Base-by-base conservation (phyloP, 2,329 filamentous ascomycete species). In the Fusarium equiseti region DNA sequence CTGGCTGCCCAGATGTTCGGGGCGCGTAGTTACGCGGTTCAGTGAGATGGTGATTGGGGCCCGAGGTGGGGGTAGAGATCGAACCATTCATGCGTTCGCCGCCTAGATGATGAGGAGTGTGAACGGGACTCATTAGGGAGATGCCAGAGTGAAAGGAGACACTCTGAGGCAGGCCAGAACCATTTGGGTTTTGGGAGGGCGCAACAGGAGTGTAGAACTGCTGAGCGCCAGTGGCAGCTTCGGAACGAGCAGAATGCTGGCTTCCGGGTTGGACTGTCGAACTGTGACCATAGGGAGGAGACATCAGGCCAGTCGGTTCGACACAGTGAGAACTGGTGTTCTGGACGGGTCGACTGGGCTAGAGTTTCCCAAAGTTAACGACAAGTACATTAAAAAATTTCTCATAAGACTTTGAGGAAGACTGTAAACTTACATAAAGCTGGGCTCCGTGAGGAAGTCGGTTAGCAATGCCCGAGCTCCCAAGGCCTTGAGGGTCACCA, bases 11-110 rank as follows among this genome's bases (percentile, higher is more conserved):
- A 29, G 75, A 66, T 9, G 77, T 77, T 8, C 79, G 77, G 6
- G 82, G 81, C 2, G 81, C 80, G 63, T 82, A 83, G 73, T 80
- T 82, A 58, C 81, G 80, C 3, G 83, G 82, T 72, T 83, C 83
- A 0, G 81, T 82, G 51, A 79, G 74, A 38, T 69, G 71, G 6
- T 74, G 73, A 24, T 55, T 46, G 7, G 22, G 50, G 8, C 22
- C 67, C 32, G 55, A 58, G 22, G 57, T 68, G 6, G 73, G 63
- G 46, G 66, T 65, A 31, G 66, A 61, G 12, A 63, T 27, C 22
- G 56, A 29, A 26, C 40, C 49, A 27, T 48, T 24, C 31, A 57
- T 46, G 9, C 26, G 52, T 20, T 43, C 32, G 12, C 50, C 61
- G 7, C 31, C 29, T 8, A 63, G 29, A 24, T 72, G 72, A 18